A percentile compares a stretch with the other conserved stretches of the same genome.
Evolutionary conservation across 2,329 filamentous ascomycete genomes (phyloP).

Genomic region (Leptographium galeiforme): DNA sequence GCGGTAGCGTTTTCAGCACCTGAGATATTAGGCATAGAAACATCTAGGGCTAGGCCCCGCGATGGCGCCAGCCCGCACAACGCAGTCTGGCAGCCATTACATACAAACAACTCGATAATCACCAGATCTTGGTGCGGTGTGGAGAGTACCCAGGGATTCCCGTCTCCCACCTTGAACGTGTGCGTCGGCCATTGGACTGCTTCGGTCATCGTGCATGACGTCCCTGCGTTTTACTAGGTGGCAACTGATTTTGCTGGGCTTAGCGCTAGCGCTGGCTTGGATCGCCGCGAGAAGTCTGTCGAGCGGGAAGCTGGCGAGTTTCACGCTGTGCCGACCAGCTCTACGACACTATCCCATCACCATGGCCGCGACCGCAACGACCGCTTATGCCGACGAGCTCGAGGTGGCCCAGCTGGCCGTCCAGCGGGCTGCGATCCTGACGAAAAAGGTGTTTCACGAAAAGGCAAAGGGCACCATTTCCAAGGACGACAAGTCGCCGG

Average conservation of each 20-base stretch:
- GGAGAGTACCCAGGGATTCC: no score
- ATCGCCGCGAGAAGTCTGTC: background rate
- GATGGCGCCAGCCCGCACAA: no score
- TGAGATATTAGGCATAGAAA: no score
- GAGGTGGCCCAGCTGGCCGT: conserved; percentile 77
- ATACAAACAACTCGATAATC: no score
- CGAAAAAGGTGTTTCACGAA: conserved; percentile 49
- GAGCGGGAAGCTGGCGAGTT: no score
- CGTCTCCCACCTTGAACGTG: no score
- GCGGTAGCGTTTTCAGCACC: no score
- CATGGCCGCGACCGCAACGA: conserved; percentile 23
- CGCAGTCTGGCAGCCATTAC: no score
- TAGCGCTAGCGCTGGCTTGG: conserved; percentile 12
- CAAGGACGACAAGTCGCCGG: conserved; percentile 91
- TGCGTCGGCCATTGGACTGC: no score
- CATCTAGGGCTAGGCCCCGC: no score
- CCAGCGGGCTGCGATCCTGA: conserved; percentile 53
- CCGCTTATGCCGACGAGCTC: conserved; percentile 60
- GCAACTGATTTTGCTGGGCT: background rate
- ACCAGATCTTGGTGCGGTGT: no score
- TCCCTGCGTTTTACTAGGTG: background rate
- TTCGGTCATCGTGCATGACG: no score
- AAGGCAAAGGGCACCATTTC: conserved; percentile 88
- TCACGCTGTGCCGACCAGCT: conserved; percentile 11
- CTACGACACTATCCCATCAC: conserved; percentile 16